phyloP scores from a whole-genome alignment of 73 alveolate genomes.

The Uronychia setigera region DNA sequence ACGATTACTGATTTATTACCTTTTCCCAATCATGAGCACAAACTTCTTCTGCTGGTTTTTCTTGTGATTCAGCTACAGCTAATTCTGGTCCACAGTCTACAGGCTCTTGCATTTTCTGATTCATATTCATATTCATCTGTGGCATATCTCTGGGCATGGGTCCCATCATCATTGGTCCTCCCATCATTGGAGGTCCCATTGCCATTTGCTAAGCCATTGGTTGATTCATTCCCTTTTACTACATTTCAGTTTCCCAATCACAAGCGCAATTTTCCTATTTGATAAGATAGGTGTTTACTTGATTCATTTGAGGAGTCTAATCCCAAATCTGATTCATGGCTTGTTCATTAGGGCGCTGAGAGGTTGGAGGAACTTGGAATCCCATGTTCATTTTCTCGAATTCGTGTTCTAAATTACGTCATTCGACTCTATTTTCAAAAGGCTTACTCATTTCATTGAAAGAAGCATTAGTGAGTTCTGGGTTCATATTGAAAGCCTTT shows the following conservation, averaged over 20 bases:
- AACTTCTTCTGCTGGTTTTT: constrained; percentile 6
- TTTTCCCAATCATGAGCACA: not conserved
- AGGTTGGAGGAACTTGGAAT: not conserved
- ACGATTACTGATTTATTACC: constrained; percentile 3
- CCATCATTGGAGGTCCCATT: not conserved
- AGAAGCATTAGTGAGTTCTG: not conserved
- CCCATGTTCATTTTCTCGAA: constrained; percentile 33
- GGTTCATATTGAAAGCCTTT: constrained; percentile 16
- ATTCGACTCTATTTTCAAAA: too few species aligned
- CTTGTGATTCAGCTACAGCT: constrained; percentile 26
- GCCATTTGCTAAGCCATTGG: not conserved
- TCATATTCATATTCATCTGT: not conserved
- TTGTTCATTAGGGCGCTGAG: not conserved
- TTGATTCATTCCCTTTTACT: not conserved
- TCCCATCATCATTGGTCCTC: not conserved
- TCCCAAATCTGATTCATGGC: not conserved
- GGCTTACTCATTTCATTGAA: too few species aligned
- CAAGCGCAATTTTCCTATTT: not conserved
- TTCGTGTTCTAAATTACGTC: constrained; percentile 31
- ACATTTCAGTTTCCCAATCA: not conserved
- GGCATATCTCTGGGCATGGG: not conserved
- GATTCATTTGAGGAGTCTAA: not conserved
- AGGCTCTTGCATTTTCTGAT: not conserved
- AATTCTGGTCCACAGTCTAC: not conserved
- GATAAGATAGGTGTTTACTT: not conserved